phyloP scores from a whole-genome alignment of 2,329 filamentous ascomycete genomes.

The Cytospora piceicola region DNA sequence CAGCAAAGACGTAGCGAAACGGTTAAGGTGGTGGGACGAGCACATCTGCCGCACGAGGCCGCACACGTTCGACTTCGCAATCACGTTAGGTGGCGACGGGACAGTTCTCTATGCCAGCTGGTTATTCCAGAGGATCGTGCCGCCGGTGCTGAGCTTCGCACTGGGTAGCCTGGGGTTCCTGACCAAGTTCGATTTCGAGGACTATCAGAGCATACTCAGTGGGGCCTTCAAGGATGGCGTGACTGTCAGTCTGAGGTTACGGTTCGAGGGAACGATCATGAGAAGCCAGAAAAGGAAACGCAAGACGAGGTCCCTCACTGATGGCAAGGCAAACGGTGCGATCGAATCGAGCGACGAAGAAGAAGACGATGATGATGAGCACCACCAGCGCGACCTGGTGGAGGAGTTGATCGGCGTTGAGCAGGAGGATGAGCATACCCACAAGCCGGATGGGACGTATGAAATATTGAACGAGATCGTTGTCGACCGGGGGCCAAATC shows the following conservation, averaged over 20 bases:
- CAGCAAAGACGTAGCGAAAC: slow-evolving; percentile 45
- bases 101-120: slow-evolving; percentile 95
- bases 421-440: slow-evolving; percentile 80
- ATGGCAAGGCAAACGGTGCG: slow-evolving; percentile 18
- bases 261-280: slow-evolving; percentile 96
- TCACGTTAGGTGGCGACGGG: slow-evolving; percentile 93
- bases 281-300: slow-evolving; percentile 60
- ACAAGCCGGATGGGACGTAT: slow-evolving; percentile 79
- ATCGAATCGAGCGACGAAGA: slow-evolving; percentile 37
- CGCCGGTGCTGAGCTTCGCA: slow-evolving; percentile 88
- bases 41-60: slow-evolving; percentile 76
- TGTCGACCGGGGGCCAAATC: slow-evolving; percentile 89
- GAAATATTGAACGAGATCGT: slow-evolving; percentile 98
- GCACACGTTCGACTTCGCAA: slow-evolving; percentile 89
- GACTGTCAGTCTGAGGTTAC: slow-evolving; percentile 81
- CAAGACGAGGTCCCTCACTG: slow-evolving; percentile 20
- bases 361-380: slow-evolving; percentile 45
- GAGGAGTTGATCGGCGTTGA: slow-evolving; percentile 90
- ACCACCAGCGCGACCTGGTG: slow-evolving; percentile 68
- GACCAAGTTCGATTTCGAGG: slow-evolving; percentile 91
- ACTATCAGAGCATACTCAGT: slow-evolving; percentile 70
- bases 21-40: slow-evolving; percentile 83
- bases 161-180: slow-evolving; percentile 92
- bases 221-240: slow-evolving; percentile 81
- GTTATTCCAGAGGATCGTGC: slow-evolving; percentile 94